Percentiles rank a stretch among this genome's conserved stretches.
Evolutionary conservation across 2,329 filamentous ascomycete species (phyloP).

Genomic region (Ascochyta lentis): DNA sequence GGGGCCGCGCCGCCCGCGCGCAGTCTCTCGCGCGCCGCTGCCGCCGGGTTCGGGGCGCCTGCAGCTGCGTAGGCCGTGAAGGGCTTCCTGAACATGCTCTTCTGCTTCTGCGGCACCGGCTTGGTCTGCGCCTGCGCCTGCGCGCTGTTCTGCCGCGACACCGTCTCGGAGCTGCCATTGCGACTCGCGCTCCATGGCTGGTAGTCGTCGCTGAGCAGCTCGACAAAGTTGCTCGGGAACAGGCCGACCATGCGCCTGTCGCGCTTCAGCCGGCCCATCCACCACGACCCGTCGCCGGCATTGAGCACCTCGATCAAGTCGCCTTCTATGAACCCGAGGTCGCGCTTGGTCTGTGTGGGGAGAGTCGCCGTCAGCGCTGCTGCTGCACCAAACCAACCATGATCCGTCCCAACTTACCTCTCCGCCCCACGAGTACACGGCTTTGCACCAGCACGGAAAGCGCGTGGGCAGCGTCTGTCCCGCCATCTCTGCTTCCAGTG

Average conservation of each 20-base stretch:
- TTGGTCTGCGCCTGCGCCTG: slow-evolving; percentile 52
- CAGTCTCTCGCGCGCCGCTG: slow-evolving; percentile 46
- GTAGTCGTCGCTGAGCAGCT: slow-evolving; percentile 84
- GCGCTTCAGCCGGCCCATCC: slow-evolving; percentile 89
- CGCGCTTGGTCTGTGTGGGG: slow-evolving; percentile 73
- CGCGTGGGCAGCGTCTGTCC: slow-evolving; percentile 69
- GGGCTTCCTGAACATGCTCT: slow-evolving; percentile 67
- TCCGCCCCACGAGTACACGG: slow-evolving; percentile 92
- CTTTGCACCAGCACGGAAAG: slow-evolving; percentile 91
- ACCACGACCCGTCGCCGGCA: slow-evolving; percentile 97
- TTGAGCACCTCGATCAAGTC: slow-evolving; percentile 98
- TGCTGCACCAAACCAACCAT: slow-evolving; percentile 8
- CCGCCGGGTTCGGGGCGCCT: slow-evolving; percentile 50
- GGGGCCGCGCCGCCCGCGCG: slow-evolving; percentile 40
- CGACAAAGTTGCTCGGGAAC: slow-evolving; percentile 97
- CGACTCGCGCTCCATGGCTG: slow-evolving; percentile 69
- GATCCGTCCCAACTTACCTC: slow-evolving; percentile 57
- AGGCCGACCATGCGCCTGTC: slow-evolving; percentile 90
- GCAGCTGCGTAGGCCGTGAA: slow-evolving; percentile 67
- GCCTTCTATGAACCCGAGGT: slow-evolving; percentile 95
- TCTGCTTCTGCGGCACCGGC: slow-evolving; percentile 54
- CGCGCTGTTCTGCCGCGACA: slow-evolving; percentile 59
- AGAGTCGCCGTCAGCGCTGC: slow-evolving; percentile 29
- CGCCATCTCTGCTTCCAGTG: slow-evolving; percentile 48
- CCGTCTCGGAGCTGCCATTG: slow-evolving; percentile 50